These are phyloP conservation scores for Eustoma russellianum DNA, from an alignment of 257 asterid genomes.

Conservation along the genomic window DNA sequence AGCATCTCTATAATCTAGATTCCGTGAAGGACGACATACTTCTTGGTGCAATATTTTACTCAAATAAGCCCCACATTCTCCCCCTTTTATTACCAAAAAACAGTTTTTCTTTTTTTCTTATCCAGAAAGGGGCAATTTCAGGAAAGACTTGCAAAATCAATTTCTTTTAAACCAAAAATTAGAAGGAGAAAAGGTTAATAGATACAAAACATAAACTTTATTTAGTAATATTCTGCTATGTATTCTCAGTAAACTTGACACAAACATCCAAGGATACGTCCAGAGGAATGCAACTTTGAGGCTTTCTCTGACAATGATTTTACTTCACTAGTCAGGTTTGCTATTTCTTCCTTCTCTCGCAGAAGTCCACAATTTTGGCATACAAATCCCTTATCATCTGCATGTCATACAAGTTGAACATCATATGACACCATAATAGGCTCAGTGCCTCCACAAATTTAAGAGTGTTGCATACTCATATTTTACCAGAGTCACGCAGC, in stretches of 20 bases:
- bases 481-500: slow-evolving; percentile 54
- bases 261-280: slow-evolving; percentile 52
- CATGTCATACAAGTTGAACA: slow-evolving; percentile 12
- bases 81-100: background rate
- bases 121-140: background rate
- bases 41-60: background rate
- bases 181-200: no score
- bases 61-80: background rate
- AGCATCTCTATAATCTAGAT: slow-evolving; percentile 45
- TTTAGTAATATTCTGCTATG: background rate
- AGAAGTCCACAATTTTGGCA: slow-evolving; percentile 84
- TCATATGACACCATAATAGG: slow-evolving; percentile 9
- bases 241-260: background rate
- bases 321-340: slow-evolving; percentile 31
- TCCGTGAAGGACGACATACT: slow-evolving; percentile 18
- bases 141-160: background rate
- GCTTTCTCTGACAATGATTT: slow-evolving; percentile 48
- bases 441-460: slow-evolving; percentile 1
- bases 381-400: slow-evolving; percentile 64
- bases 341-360: slow-evolving; percentile 69
- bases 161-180: no score
- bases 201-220: background rate
- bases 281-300: slow-evolving; percentile 38
- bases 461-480: background rate
- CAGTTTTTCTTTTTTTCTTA: background rate